Conservation (phyloP, 164 flowering plant species). For the Magnolia sinica region DNA sequence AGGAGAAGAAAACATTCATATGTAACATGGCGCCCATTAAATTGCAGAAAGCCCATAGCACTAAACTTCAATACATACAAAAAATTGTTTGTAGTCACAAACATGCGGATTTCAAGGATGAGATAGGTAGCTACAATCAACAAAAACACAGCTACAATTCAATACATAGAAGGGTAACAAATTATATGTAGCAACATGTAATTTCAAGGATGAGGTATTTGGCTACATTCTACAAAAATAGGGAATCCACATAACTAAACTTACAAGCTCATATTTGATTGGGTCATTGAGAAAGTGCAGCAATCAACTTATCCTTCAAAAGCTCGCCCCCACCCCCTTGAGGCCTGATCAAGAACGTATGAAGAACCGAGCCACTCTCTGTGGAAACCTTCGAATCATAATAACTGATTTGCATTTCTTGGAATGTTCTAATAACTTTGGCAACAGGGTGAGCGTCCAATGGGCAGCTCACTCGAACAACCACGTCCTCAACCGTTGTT, state of each 20-base stretch:
- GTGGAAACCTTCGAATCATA: conserved; percentile 46
- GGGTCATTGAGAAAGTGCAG: conserved; percentile 34
- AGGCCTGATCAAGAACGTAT: conserved; percentile 57
- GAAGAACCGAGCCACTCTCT: conserved; percentile 47
- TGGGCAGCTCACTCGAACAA: conserved; percentile 56
- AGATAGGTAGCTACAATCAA: neutral
- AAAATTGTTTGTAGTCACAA: neutral
- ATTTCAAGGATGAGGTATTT: neutral
- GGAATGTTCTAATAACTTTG: conserved; percentile 38
- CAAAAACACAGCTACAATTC: neutral
- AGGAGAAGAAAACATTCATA: neutral
- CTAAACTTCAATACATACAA: too few species aligned
- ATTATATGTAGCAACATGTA: neutral
- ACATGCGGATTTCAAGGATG: neutral
- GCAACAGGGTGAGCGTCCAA: conserved; percentile 68
- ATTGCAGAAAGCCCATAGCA: neutral
- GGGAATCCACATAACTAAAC: neutral
- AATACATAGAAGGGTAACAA: neutral
- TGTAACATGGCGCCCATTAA: neutral
- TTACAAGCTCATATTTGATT: neutral
- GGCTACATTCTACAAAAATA: neutral
- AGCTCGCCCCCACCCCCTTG: conserved; percentile 42
- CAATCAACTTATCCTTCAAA: conserved; percentile 54
- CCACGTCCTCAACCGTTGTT: conserved; percentile 47
- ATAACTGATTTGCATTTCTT: conserved; percentile 44